A percentile compares a stretch with the other conserved stretches of the same genome.
Conservation (phyloP, 2,329 filamentous ascomycete genomes). For the Huntiella moniliformis region DNA sequence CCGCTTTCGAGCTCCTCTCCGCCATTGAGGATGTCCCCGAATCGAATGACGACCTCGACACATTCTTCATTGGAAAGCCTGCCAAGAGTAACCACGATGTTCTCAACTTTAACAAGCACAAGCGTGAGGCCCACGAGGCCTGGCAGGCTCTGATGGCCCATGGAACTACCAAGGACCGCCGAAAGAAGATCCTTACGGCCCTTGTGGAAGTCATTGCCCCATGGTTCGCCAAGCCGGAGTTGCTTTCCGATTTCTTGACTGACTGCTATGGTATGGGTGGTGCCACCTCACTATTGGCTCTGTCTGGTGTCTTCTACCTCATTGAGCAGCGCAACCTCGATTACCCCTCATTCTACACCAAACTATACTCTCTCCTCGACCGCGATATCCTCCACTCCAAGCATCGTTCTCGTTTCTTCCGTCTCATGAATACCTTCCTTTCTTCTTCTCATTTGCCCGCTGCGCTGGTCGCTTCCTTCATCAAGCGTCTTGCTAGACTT, state of each 20-base stretch:
- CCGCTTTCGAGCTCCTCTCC: slow-evolving; percentile 42
- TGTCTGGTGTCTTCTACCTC: slow-evolving; percentile 87
- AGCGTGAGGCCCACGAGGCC: slow-evolving; percentile 63
- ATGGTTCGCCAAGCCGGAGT: slow-evolving; percentile 74
- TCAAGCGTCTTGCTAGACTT: slow-evolving; percentile 77
- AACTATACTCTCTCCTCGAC: slow-evolving; percentile 85
- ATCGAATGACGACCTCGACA: slow-evolving; percentile 44
- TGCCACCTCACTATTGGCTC: slow-evolving; percentile 66
- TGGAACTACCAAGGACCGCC: slow-evolving; percentile 49
- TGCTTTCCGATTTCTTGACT: slow-evolving; percentile 92
- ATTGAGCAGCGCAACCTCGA: slow-evolving; percentile 89
- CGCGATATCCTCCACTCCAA: slow-evolving; percentile 77
- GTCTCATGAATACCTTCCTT: slow-evolving; percentile 78
- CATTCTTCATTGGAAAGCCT: slow-evolving; percentile 47
- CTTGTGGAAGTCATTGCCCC: slow-evolving; percentile 66
- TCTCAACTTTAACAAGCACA: slow-evolving; percentile 49
- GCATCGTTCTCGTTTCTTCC: slow-evolving; percentile 83
- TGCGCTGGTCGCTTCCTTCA: slow-evolving; percentile 78
- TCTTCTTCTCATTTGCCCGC: slow-evolving; percentile 83
- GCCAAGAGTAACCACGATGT: slow-evolving; percentile 49
- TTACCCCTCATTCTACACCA: slow-evolving; percentile 83
- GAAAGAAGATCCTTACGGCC: slow-evolving; percentile 57
- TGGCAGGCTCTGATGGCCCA: slow-evolving; percentile 65
- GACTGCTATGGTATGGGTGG: slow-evolving; percentile 80
- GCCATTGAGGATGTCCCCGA: slow-evolving; percentile 53